A percentile compares a stretch with the other conserved stretches of the same genome.
These are phyloP conservation scores for Chlorella sp. DNA, from an alignment of 139 green algal genomes.

Conservation along the genomic window DNA sequence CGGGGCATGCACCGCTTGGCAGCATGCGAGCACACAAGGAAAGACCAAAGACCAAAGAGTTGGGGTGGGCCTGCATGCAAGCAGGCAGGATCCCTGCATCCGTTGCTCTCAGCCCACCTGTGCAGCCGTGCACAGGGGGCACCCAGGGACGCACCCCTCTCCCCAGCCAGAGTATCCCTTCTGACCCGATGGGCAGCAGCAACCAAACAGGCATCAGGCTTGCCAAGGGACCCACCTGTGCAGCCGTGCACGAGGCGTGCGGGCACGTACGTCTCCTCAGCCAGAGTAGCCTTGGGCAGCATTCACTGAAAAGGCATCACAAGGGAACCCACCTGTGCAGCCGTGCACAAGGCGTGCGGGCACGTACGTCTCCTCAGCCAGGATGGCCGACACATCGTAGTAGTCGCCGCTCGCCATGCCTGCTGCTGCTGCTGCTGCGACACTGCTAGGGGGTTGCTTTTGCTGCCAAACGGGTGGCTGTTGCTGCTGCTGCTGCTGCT, in stretches of 20 bases:
- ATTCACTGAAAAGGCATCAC: no score
- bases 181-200: no score
- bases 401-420: conserved; percentile 35
- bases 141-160: conserved; percentile 40
- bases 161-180: not conserved
- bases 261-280: conserved; percentile 38
- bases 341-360: conserved; percentile 40
- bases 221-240: conserved; percentile 39
- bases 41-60: no score
- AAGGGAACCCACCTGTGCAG: conserved; percentile 41
- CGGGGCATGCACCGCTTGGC: no score
- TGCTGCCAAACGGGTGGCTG: not conserved
- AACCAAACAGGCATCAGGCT: no score
- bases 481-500: not conserved
- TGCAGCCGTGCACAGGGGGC: conserved; percentile 42
- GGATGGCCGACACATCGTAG: conserved; percentile 46
- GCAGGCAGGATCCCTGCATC: no score
- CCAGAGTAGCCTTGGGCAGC: no score
- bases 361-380: conserved; percentile 56
- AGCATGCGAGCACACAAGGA: no score
- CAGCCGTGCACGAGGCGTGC: conserved; percentile 35
- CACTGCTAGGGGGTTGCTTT: not conserved
- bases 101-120: no score
- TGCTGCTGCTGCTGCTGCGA: conserved; percentile 14
- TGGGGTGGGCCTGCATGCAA: no score